Conservation (phyloP, 441 rosid genomes). For the Pelargonium fulgidum region DNA sequence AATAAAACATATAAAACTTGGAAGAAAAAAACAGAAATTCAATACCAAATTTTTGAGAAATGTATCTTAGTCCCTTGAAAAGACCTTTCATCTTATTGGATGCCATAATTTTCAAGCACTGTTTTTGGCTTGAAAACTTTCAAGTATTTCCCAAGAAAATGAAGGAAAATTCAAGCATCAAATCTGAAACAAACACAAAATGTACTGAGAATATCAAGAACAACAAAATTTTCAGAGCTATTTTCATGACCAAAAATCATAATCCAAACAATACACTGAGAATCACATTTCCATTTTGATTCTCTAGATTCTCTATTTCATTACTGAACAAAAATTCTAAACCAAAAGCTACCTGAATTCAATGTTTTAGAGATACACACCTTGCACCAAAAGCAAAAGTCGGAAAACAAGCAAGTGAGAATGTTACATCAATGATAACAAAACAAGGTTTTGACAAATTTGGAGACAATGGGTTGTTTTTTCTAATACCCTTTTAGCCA, state of each 20-base stretch:
- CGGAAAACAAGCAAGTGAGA: too few relatives aligned
- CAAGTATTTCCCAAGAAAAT: neutral
- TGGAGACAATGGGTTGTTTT: slow-evolving; percentile 26
- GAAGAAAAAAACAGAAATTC: neutral
- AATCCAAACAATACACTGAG: too few relatives aligned
- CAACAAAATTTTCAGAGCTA: neutral
- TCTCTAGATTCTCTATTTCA: neutral
- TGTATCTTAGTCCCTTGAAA: slow-evolving; percentile 66
- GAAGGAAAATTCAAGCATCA: slow-evolving; percentile 8
- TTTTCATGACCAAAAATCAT: too few relatives aligned
- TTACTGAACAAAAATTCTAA: neutral
- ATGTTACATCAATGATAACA: neutral
- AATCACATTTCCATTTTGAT: too few relatives aligned
- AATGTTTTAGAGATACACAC: too few relatives aligned
- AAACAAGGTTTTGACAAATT: slow-evolving; percentile 23
- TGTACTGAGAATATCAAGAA: neutral
- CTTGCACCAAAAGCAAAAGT: too few relatives aligned
- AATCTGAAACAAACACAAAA: slow-evolving; percentile 21
- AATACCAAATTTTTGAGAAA: slow-evolving; percentile 76
- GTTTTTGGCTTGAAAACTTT: neutral
- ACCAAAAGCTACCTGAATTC: too few relatives aligned
- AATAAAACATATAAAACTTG: too few relatives aligned
- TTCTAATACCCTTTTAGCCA: slow-evolving; percentile 8
- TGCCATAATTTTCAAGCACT: neutral
- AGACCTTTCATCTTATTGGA: slow-evolving; percentile 74